Evolutionary conservation across 139 green algal genomes (phyloP).

Genomic region (Chlamydomonas sphaeroides): DNA sequence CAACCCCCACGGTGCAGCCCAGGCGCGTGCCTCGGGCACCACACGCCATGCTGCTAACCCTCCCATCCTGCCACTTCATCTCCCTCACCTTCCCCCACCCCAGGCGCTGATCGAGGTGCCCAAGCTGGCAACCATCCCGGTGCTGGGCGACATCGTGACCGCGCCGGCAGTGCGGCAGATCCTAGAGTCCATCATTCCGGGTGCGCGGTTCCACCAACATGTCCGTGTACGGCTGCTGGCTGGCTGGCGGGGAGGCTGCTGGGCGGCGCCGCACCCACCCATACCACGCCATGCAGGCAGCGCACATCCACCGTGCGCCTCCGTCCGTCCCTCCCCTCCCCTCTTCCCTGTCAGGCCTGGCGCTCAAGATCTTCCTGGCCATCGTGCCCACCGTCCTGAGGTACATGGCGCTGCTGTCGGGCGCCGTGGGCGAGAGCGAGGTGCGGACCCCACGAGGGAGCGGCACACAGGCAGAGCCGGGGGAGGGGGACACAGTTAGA

Average conservation of each 20-base stretch:
- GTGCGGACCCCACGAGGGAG: too few species aligned
- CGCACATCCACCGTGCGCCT: neutral
- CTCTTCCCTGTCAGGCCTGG: neutral
- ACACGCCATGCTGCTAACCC: too few species aligned
- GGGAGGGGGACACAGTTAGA: too few species aligned
- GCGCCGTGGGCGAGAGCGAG: neutral
- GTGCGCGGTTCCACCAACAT: neutral
- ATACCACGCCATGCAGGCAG: neutral
- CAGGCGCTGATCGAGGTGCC: constrained; percentile 48
- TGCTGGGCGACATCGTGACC: constrained; percentile 40
- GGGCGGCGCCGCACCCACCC: too few species aligned
- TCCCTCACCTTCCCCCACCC: too few species aligned
- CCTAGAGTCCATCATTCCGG: constrained; percentile 48
- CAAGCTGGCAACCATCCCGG: constrained; percentile 37
- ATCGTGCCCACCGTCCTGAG: neutral
- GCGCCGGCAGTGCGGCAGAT: constrained; percentile 49
- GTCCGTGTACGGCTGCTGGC: neutral
- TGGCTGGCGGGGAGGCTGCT: neutral
- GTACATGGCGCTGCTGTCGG: neutral
- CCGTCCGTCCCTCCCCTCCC: too few species aligned
- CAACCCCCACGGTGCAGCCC: too few species aligned
- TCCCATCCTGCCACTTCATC: too few species aligned
- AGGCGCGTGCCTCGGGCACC: too few species aligned
- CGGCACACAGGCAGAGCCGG: too few species aligned
- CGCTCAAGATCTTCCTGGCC: constrained; percentile 3